Evolutionary conservation across 1,284 basidiomycete species (phyloP).

Genomic region (Ganoderma lucidum): DNA sequence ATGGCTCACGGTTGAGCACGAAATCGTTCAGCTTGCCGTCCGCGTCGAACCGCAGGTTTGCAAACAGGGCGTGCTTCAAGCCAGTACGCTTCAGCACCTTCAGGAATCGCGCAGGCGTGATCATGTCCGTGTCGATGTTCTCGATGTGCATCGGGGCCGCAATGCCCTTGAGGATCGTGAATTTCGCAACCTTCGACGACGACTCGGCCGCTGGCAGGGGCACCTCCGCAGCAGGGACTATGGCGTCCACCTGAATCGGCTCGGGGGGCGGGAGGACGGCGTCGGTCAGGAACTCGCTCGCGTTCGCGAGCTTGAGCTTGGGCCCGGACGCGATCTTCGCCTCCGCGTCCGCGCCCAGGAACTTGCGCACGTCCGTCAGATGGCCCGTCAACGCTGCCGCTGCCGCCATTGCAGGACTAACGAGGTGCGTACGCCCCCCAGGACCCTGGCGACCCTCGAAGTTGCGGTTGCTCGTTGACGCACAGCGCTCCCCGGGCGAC

Average conservation of each 20-base stretch:
- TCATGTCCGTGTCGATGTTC: conserved; percentile 97
- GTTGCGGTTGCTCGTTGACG: conserved; percentile 96
- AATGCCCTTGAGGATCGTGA: conserved; percentile 84
- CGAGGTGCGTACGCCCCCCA: conserved; percentile 91
- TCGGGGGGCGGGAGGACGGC: conserved; percentile 73
- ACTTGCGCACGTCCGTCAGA: conserved; percentile 90
- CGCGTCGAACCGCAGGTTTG: conserved; percentile 79
- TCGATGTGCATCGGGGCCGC: conserved; percentile 91
- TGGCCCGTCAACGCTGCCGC: conserved; percentile 92
- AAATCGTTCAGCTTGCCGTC: conserved; percentile 89
- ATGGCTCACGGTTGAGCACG: conserved; percentile 88
- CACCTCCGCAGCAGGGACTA: conserved; percentile 40
- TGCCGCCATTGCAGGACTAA: conserved; percentile 96
- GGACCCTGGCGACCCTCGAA: conserved; percentile 95
- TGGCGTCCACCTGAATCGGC: conserved; percentile 51
- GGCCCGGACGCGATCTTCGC: conserved; percentile 53
- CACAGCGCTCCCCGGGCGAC: conserved; percentile 90
- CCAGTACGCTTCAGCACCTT: conserved; percentile 96
- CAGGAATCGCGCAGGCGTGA: conserved; percentile 96
- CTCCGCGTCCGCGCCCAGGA: conserved; percentile 62
- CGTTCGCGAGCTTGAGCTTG: conserved; percentile 74
- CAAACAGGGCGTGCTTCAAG: conserved; percentile 90
- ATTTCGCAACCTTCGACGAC: conserved; percentile 77
- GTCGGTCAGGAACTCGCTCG: conserved; percentile 81
- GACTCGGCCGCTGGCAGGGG: conserved; percentile 58